These are phyloP conservation scores for Sporothrix globosa DNA, from an alignment of 2,329 filamentous ascomycete species.

Conservation along the genomic window DNA sequence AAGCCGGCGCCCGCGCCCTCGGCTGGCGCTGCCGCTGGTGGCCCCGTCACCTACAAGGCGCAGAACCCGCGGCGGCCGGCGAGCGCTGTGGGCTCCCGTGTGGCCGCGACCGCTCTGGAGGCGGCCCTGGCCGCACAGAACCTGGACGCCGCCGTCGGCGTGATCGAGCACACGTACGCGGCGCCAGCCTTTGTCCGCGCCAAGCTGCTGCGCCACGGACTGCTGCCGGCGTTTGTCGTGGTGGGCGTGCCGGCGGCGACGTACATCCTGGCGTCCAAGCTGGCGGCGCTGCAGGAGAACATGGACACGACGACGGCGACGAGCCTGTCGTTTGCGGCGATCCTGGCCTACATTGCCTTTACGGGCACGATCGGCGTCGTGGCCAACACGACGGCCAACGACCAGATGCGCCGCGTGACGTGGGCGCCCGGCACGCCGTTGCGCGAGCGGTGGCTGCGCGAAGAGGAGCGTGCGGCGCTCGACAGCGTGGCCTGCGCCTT, in stretches of 20 bases:
- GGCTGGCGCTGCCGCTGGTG: constrained; percentile 48
- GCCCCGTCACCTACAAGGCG: constrained; percentile 56
- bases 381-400: constrained; percentile 83
- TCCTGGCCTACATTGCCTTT: constrained; percentile 80
- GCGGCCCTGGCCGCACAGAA: constrained; percentile 79
- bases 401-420: constrained; percentile 92
- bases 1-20: constrained; percentile 69
- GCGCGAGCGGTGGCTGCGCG: constrained; percentile 79
- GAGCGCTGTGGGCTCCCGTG: constrained; percentile 70
- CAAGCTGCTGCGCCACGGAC: constrained; percentile 67
- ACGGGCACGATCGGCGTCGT: constrained; percentile 82
- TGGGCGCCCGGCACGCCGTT: constrained; percentile 85
- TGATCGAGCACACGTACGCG: constrained; percentile 71
- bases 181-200: constrained; percentile 67
- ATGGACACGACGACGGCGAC: constrained; percentile 78
- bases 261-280: constrained; percentile 70
- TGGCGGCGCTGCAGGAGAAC: constrained; percentile 68
- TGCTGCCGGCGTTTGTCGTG: constrained; percentile 61
- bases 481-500: constrained; percentile 86
- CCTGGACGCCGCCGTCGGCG: constrained; percentile 74
- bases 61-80: constrained; percentile 70
- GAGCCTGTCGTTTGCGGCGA: constrained; percentile 75
- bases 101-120: constrained; percentile 74
- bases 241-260: constrained; percentile 66
- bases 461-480: constrained; percentile 85